Evolutionary conservation across 1,284 basidiomycete genomes (phyloP), one percentile per base, ranked within the genome.

Genomic region (Melampsora larici-populina): DNA sequence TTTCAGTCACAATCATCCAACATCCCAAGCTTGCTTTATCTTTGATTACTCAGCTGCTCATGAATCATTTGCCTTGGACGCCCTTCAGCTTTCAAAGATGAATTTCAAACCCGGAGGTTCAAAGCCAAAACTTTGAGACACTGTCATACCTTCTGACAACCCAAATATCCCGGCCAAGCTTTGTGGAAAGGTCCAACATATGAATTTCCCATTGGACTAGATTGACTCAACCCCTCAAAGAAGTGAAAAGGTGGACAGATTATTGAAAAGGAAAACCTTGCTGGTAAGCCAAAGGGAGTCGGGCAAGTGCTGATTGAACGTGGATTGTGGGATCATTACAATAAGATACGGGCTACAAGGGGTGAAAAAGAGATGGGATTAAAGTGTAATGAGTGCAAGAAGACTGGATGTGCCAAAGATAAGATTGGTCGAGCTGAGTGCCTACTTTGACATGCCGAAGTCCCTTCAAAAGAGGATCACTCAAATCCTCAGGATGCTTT

Each of bases 211-310:
- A 40, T 5, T 5, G 4, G 66, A 68, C 15, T 2, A 17, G 6
- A 26, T 7, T 1, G 43, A 68, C 29, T 48, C 66, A 13, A 48
- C 46, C 24, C 66, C 66, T 29, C 18, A 33, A 33, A 9, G 26
- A 33, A 66, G 21, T 43, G 17, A 33, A 66, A 66, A 4, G 11
- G 11, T 43, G 48, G 40, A 17, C 4, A 66, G 31, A 33, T 43
- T 2, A 43, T 66, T 9, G 36, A 21, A 5, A 5, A 11, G 6
- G 2, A 36, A 40, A 43, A 18, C 2, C 31, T 66, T 43, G 40
- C 66, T 48, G 66, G 66, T 26, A 18, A 68, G 24, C 66, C 13
- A 24, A 68, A 68, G 51, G 66, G 66, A 8, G 36, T 68, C 51
- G 51, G 40, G n/a, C n/a, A n/a, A n/a, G n/a, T n/a, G n/a, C n/a